Evolutionary conservation across 768 basidiomycete species (phyloP), one percentile per base, ranked within the genome.

Genomic region (Pulveroboletus sp.): DNA sequence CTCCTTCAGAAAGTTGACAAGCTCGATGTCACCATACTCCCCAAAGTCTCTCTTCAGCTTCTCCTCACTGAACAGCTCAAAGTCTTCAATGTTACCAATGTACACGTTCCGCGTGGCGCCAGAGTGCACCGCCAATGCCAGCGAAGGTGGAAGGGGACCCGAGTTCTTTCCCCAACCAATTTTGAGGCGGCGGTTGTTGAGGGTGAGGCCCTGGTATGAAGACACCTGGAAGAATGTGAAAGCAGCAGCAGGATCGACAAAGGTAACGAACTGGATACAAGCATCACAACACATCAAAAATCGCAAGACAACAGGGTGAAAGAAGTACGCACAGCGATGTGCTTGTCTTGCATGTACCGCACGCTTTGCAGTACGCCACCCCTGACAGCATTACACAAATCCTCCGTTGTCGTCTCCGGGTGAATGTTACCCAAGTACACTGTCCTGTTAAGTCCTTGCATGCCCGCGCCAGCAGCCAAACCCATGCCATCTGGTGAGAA

Each of bases 151-250:
- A 14, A 95, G 75, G 16, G 93, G 86, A 6, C 93, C 93, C 14
- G 91, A 85, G 63, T 89, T 89, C 79, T 95, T 98, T 50, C 95
- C 95, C 96, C 95, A 99, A 40, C 95, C 94, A 58, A 97, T 83
- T 76, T 97, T 98, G 54, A 98, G 80, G 23, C 93, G 83, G 36
- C 94, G 86, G 68, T 93, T 91, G 74, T 93, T 94, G 50, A 98
- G 75, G 20, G 86, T 91, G 47, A 99, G 74, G 6, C 94, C 93
- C 57, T 93, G 87, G 64, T 83, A 87, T 2, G 86, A 83, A 14
- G 95, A 93, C 31, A 92, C 85, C 63, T 95, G 89, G 81, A 83
- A 93, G 77, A 99, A 97, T 10, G 89, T 88, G 62, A 91, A 86
- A 2, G 96, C 94, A 43, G 90, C 89, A 0, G 86, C 84, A 11